Evolutionary conservation across 2,329 filamentous ascomycete genomes (phyloP), one percentile per base, ranked within the genome.

Genomic region (Drechslerella dactyloides): DNA sequence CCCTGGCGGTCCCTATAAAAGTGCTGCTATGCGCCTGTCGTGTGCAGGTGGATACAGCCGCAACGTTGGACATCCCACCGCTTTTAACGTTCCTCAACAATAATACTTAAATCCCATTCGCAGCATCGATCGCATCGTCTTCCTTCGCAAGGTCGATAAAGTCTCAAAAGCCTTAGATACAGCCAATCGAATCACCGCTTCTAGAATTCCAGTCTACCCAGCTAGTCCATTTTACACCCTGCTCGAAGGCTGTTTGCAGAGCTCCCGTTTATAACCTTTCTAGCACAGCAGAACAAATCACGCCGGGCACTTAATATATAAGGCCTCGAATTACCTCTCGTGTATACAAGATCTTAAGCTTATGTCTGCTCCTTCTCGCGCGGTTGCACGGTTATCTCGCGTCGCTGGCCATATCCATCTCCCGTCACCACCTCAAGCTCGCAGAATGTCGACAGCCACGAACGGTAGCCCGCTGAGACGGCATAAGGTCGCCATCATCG

Each of bases 401-500:
- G 66, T 70, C 15, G 59, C 66, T 35, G 66, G 66, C 24, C 66
- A 70, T 56, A 50, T 70, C 27, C 37, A 42, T 17, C 2, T 17
- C 11, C 2, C 37, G 4, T 33, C n/a, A 35, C 60, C 15, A 24
- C 24, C 17, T 56, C 66, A 30, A 35, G 15, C 2, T 42, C 57
- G 50, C 58, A 10, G 46, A 59, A 30, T 40, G 37, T 42, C 54
- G 42, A 40, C 55, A 24, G 23, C 15, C 33, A 70, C 53, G 27
- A 46, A 59, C 44, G 56, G 35, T 44, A 33, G 24, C 33, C 50
- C 21, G 23, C 13, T 54, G 55, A 27, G 69, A 87, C 82, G 92
- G 82, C 92, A 96, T 85, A 96, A 92, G 84, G 90, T 97, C 78
- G 93, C 92, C 73, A 87, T 99, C 58, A 86, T 99, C 75, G 94